Percentiles rank a stretch among this genome's conserved stretches.
Evolutionary conservation across 306 rosid genomes (phyloP).

Genomic region (Oxytropis ochrocephala): DNA sequence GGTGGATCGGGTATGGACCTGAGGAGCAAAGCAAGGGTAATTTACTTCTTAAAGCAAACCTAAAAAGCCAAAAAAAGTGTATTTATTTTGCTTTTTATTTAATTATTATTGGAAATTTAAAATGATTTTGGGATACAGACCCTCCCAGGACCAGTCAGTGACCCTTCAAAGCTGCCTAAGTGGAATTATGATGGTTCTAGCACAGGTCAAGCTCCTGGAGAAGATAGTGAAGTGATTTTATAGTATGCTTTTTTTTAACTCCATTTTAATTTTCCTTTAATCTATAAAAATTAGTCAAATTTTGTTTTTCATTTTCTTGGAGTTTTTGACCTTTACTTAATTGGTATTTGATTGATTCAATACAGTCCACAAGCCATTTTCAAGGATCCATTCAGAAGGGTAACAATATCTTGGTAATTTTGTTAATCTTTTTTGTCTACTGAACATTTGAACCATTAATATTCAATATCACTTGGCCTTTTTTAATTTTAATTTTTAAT

Average conservation of each 20-base stretch:
- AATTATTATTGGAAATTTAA: not conserved
- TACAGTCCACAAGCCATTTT: constrained; percentile 88
- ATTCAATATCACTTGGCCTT: not conserved
- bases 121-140: constrained; percentile 27
- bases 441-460: not conserved
- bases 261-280: not conserved
- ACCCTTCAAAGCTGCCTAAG: constrained; percentile 44
- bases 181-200: constrained; percentile 91
- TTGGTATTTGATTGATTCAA: not conserved
- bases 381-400: constrained; percentile 89
- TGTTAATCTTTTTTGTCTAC: not conserved
- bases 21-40: constrained; percentile 97
- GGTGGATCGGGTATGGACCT: constrained; percentile 95
- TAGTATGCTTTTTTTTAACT: constrained; percentile 40
- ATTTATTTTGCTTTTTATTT: not conserved
- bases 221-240: constrained; percentile 90
- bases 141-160: constrained; percentile 30
- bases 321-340: not conserved
- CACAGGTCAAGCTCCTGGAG: constrained; percentile 96
- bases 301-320: not conserved
- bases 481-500: not conserved
- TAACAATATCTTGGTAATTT: constrained; percentile 55
- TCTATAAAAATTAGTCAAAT: not conserved
- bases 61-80: not conserved
- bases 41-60: not conserved